These are phyloP conservation scores for Tardiomyces blankii DNA, from an alignment of 1,139 yeast genomes.

Conservation along the genomic window DNA sequence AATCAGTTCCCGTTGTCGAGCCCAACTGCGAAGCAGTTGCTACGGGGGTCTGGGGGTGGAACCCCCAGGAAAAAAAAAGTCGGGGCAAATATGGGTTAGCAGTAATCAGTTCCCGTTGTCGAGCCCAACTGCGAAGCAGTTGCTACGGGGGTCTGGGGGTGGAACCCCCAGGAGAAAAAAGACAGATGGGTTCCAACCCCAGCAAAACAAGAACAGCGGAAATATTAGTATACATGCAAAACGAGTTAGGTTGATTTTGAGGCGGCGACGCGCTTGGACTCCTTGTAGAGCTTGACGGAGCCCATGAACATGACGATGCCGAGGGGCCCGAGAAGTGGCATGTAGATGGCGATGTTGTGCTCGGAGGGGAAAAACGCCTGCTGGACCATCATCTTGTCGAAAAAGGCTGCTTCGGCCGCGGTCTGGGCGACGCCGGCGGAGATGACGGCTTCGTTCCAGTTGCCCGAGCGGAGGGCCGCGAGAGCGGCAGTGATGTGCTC, in stretches of 20 bases:
- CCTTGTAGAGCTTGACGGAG: constrained; percentile 33
- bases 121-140: too few relatives aligned
- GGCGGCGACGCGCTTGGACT: constrained; percentile 13
- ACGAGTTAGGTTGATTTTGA: not conserved
- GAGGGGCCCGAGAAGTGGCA: constrained; percentile 83
- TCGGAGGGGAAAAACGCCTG: constrained; percentile 92
- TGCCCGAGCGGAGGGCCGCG: constrained; percentile 16
- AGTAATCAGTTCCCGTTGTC: too few relatives aligned
- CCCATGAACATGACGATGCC: constrained; percentile 59
- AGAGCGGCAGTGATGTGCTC: constrained; percentile 29
- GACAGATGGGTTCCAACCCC: not conserved
- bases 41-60: too few relatives aligned
- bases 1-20: too few relatives aligned
- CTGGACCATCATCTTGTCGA: constrained; percentile 90
- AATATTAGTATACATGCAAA: not conserved
- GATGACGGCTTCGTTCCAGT: constrained; percentile 39
- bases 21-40: too few relatives aligned
- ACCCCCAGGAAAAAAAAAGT: not conserved
- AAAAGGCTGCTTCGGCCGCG: constrained; percentile 67
- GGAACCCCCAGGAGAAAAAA: not conserved
- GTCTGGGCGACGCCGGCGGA: constrained; percentile 45
- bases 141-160: too few relatives aligned
- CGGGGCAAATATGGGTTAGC: too few relatives aligned
- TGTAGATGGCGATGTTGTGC: constrained; percentile 84
- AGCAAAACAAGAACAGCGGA: too few relatives aligned